Evolutionary conservation across 116 monocot species (phyloP), one percentile per base, ranked within the genome.

Genomic region (Trichopus zeylanicus): DNA sequence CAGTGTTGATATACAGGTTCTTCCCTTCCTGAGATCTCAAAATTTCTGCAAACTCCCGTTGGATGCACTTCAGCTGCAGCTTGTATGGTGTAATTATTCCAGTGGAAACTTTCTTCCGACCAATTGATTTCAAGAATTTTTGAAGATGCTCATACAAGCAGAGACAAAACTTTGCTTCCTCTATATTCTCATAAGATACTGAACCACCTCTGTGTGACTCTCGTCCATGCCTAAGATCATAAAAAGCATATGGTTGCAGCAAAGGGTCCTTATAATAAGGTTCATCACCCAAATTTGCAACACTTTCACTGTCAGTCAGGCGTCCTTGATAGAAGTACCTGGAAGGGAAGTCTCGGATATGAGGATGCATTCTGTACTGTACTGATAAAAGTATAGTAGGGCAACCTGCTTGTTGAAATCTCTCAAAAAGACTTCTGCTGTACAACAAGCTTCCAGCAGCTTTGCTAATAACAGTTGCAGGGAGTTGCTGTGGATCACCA

Each of bases 71-170:
- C 42, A 91, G 46, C 70, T 98, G 97, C 30, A 98, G 72, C 70
- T 98, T 98, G 67, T 98, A 94, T 29, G 93, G 93, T 19, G 93
- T 93, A 33, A 93, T 93, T 71, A 93, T 88, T 28, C 93, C 93
- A 49, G 85, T 73, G 21, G 85, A 69, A 15, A 84, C 81, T 33
- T 87, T 92, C 51, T 75, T 84, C 23, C 74, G 71, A 33, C 82
- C 76, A 71, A 62, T 74, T 4, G 65, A 49, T 70, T 79, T 85
- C 37, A 82, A 31, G 47, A 72, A 42, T 39, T 75, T 85, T 53
- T 84, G 81, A 31, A 93, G 77, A 62, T 85, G 72, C 35, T 88
- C 93, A 53, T 93, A 93, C 46, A 93, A 38, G 24, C 65, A 60
- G 62, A 84, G 31, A 23, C 74, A 57, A 26, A 93, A 93, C 37